Evolutionary conservation across 2,329 filamentous ascomycete species (phyloP), one percentile per base, ranked within the genome.

Genomic region (Colletotrichum cuscutae): DNA sequence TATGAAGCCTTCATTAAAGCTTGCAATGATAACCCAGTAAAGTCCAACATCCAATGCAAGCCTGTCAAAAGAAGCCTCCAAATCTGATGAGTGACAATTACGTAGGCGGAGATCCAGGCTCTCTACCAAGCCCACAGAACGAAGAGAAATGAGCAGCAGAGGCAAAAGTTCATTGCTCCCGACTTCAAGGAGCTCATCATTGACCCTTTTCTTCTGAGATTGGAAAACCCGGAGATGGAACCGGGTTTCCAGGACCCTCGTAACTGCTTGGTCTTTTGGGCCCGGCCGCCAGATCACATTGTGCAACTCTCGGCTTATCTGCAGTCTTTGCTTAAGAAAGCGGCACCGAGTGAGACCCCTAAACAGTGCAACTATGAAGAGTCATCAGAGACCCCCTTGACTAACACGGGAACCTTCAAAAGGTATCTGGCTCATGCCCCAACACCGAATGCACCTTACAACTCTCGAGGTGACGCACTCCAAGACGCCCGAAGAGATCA

Each of bases 391-490:
- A 22, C 28, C n/a, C n/a, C 8, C 12, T 4, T 63, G 42, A 24
- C 61, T 64, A 19, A 64, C 30, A 35, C 3, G 54, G 19, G 11
- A 24, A 30, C 15, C 26, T 6, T 13, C 54, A 76, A 35, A 35
- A 95, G 94, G 88, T 75, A 84, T 97, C 30, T 98, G 96, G 96
- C 86, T 96, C 56, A 97, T 97, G 93, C 95, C 95, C 0, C 82
- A 87, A 11, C 86, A 92, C 66, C 89, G 89, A 72, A 91, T 98
- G 79, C 96, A 98, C 82, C 90, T 97, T 83, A 98, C 96, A 0
- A 89, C 91, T 0, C 87, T 98, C 2, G 96, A 98, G 81, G 85
- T 98, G 32, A 90, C 93, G n/a, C 95, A 97, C 81, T 95, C 92
- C 28, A 91, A 91, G 63, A 94, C 93, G 0, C 84, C 89, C 1